Evolutionary conservation across 495 filamentous ascomycete species (phyloP).

Genomic region (Penicillium lividum): DNA sequence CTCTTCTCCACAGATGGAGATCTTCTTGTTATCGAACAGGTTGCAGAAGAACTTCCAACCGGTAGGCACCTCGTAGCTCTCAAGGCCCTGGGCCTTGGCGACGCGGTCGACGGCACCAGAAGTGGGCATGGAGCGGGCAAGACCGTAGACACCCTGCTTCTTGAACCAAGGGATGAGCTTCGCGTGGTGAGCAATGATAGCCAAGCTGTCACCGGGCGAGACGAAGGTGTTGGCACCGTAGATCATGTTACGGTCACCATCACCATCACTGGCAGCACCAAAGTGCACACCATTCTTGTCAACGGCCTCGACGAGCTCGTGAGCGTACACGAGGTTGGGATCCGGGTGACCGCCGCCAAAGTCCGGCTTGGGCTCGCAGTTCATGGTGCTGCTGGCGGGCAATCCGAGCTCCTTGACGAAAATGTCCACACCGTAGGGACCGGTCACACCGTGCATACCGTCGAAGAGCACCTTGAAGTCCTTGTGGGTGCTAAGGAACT

Average conservation of each 20-base stretch:
- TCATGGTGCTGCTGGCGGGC: constrained; percentile 74
- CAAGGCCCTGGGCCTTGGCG: constrained; percentile 86
- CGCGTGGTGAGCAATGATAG: constrained; percentile 96
- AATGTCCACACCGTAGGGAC: constrained; percentile 90
- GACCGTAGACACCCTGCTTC: constrained; percentile 91
- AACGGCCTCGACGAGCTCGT: constrained; percentile 90
- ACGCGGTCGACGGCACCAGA: constrained; percentile 93
- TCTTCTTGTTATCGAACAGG: constrained; percentile 93
- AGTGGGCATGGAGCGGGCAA: constrained; percentile 96
- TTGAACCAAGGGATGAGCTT: constrained; percentile 94
- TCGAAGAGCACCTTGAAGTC: constrained; percentile 98
- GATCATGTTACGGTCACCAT: constrained; percentile 99
- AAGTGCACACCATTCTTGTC: constrained; percentile 92
- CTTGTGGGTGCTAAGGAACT: constrained; percentile 78
- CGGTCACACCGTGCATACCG: constrained; percentile 90
- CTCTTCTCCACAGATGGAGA: constrained; percentile 98
- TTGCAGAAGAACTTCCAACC: constrained; percentile 99
- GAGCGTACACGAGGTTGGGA: constrained; percentile 97
- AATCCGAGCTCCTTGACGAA: constrained; percentile 92
- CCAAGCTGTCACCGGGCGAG: constrained; percentile 92
- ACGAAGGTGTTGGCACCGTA: constrained; percentile 96
- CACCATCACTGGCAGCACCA: constrained; percentile 92
- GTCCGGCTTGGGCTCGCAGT: constrained; percentile 89
- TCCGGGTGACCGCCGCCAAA: constrained; percentile 97
- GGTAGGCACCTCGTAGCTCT: constrained; percentile 95